Percentiles rank a stretch among this genome's conserved stretches.
Evolutionary conservation across 495 filamentous ascomycete species (phyloP).

Genomic region (Penicillium lividum): DNA sequence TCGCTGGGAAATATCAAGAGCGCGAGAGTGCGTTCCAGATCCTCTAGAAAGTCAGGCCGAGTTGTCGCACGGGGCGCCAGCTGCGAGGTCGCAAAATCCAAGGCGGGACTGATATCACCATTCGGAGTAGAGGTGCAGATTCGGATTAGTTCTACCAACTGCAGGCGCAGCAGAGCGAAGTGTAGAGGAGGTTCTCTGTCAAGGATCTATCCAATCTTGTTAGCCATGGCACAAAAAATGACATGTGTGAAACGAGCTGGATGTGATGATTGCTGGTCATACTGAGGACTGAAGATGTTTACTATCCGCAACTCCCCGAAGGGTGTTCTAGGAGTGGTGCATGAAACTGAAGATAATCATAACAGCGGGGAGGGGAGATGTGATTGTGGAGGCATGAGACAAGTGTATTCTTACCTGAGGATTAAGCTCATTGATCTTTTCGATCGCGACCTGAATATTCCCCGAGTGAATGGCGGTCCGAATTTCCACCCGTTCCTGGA

Average conservation of each 20-base stretch:
- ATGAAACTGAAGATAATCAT: conserved; percentile 98
- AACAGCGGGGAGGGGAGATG: conserved; percentile 43
- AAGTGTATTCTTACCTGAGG: conserved; percentile 69
- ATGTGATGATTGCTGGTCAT: conserved; percentile 65
- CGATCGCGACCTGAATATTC: conserved; percentile 80
- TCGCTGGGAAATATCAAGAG: conserved; percentile 83
- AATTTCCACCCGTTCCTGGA: conserved; percentile 76
- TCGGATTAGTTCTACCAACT: conserved; percentile 92
- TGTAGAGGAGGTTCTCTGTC: conserved; percentile 83
- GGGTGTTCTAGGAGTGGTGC: conserved; percentile 94
- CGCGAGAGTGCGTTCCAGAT: conserved; percentile 90
- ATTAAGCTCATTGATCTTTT: conserved; percentile 84
- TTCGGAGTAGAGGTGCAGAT: conserved; percentile 61
- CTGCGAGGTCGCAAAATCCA: conserved; percentile 84
- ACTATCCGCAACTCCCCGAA: conserved; percentile 86
- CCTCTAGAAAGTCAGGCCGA: conserved; percentile 77
- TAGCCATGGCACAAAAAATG: conserved; percentile 25
- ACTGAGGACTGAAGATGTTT: conserved; percentile 93
- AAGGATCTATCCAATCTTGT: conserved; percentile 66
- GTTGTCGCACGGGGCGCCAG: conserved; percentile 84
- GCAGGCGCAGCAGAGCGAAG: conserved; percentile 86
- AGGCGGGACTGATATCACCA: conserved; percentile 75
- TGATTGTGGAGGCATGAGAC: background rate
- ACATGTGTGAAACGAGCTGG: conserved; percentile 14
- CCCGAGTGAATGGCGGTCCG: conserved; percentile 78